phyloP scores from a whole-genome alignment of 202 grass and related monocot genomes.

The Cymbopogon flexuosus region DNA sequence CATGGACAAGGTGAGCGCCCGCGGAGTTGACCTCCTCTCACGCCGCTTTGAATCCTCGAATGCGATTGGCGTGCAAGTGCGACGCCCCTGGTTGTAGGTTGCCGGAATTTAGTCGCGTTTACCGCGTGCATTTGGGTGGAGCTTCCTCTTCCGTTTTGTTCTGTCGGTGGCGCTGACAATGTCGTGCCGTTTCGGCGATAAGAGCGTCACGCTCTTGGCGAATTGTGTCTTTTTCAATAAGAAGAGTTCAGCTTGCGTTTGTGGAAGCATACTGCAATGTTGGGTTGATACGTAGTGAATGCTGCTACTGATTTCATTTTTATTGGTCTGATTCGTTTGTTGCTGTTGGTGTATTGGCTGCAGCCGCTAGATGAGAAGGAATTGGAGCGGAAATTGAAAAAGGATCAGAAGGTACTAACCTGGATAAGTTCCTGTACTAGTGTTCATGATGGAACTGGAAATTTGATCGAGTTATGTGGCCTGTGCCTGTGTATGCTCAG shows the following conservation, averaged over 20 bases:
- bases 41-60: background rate
- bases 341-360: background rate
- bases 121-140: background rate
- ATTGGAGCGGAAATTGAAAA: constrained; percentile 53
- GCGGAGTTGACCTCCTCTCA: background rate
- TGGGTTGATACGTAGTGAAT: background rate
- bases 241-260: background rate
- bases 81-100: background rate
- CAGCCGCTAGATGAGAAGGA: constrained; percentile 53
- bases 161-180: background rate
- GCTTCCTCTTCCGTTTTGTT: background rate
- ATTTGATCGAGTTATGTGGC: background rate
- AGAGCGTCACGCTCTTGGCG: no score
- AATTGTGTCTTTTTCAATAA: no score
- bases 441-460: background rate
- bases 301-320: background rate
- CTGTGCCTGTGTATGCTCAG: background rate
- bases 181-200: no score
- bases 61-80: background rate
- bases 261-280: background rate
- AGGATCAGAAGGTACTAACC: constrained; percentile 47
- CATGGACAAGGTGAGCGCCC: constrained; percentile 33
- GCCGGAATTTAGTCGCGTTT: background rate
- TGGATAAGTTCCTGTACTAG: background rate
- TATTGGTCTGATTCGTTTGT: background rate